Evolutionary conservation across 108 stramenopile genomes (phyloP).

Genomic region (Cyclotella atomus): DNA sequence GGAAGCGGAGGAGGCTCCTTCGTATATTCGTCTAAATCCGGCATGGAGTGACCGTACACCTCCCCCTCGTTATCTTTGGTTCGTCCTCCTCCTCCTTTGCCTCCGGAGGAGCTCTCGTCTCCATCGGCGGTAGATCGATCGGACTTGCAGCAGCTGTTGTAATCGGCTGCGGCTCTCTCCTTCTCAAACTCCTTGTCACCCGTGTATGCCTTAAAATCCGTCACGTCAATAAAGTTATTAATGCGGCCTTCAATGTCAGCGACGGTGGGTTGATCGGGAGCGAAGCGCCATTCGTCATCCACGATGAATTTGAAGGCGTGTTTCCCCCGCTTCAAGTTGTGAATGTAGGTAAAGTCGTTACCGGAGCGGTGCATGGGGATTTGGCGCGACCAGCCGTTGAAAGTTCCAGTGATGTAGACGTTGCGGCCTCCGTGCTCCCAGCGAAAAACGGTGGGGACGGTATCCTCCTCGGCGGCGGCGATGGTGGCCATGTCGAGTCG

Average conservation of each 20-base stretch:
- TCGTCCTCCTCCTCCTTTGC: constrained; percentile 1
- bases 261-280: constrained; percentile 96
- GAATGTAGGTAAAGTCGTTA: constrained; percentile 99
- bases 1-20: constrained; percentile 99
- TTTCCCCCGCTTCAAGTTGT: constrained; percentile 94
- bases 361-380: constrained; percentile 99
- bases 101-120: neutral
- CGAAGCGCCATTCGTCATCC: constrained; percentile 98
- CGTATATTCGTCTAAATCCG: constrained; percentile 97
- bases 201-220: constrained; percentile 95
- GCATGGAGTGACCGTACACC: constrained; percentile 87
- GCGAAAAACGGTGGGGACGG: constrained; percentile 97
- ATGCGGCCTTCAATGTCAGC: constrained; percentile 98
- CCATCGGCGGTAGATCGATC: constrained; percentile 16
- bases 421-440: constrained; percentile 99
- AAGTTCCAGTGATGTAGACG: constrained; percentile 98
- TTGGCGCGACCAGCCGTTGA: constrained; percentile 98
- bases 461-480: constrained; percentile 77
- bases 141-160: constrained; percentile 27
- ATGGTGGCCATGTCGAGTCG: constrained; percentile 40
- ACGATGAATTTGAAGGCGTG: constrained; percentile 99
- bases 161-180: constrained; percentile 78
- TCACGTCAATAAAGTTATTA: constrained; percentile 99
- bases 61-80: constrained; percentile 67
- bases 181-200: constrained; percentile 91